phyloP scores from a whole-genome alignment of 495 filamentous ascomycete species.

The Penicillium subrubescens region DNA sequence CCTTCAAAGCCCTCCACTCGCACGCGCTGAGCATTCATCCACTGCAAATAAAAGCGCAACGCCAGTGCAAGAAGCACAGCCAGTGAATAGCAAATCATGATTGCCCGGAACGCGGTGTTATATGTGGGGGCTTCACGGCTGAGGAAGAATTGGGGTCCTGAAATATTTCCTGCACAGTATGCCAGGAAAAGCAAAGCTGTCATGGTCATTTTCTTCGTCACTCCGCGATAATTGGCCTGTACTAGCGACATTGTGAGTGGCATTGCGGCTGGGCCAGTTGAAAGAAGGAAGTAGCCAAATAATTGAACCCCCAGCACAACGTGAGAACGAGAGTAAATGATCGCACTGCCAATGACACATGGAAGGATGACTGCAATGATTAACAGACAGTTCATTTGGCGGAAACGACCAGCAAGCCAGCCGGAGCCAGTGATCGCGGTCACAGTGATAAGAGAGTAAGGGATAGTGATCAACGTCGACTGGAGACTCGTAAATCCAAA shows the following conservation, averaged over 20 bases:
- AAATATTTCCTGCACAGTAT: slow-evolving; percentile 46
- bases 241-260: slow-evolving; percentile 59
- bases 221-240: slow-evolving; percentile 62
- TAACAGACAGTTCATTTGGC: slow-evolving; percentile 35
- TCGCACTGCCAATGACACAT: slow-evolving; percentile 56
- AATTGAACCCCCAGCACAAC: slow-evolving; percentile 52
- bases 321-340: slow-evolving; percentile 59
- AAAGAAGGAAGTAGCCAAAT: slow-evolving; percentile 59
- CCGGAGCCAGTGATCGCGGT: slow-evolving; percentile 39
- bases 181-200: slow-evolving; percentile 45
- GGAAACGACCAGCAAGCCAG: slow-evolving; percentile 38
- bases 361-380: slow-evolving; percentile 32
- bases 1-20: slow-evolving; percentile 44
- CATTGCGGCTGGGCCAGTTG: slow-evolving; percentile 56
- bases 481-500: slow-evolving; percentile 48
- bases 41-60: slow-evolving; percentile 45
- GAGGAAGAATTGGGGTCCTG: slow-evolving; percentile 43
- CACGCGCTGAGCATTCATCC: slow-evolving; percentile 41
- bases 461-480: slow-evolving; percentile 45
- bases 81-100: slow-evolving; percentile 55
- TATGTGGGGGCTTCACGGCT: slow-evolving; percentile 38
- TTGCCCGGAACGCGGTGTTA: slow-evolving; percentile 51
- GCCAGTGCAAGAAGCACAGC: slow-evolving; percentile 38
- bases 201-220: slow-evolving; percentile 64
- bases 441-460: slow-evolving; percentile 44